Evolutionary conservation across 73 alveolate species (phyloP), one percentile per base, ranked within the genome.

Genomic region (Paramecium tetraurelia): DNA sequence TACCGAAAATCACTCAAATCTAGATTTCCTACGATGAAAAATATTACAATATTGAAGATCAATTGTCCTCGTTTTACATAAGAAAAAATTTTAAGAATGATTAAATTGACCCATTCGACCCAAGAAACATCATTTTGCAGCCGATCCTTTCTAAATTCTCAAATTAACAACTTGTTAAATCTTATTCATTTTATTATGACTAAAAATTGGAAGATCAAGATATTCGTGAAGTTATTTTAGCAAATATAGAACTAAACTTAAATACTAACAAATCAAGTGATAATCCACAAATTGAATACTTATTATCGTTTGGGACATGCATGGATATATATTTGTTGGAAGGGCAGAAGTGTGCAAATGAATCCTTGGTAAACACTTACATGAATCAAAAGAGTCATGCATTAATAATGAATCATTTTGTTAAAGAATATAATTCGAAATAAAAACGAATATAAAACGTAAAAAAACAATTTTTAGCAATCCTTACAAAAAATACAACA

Each of bases 101-200:
- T 12, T 63, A 75, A 75, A 35, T 75, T 35, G 87, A 75, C 46
- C 87, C 87, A 5, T 41, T 75, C 20, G 87, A 75, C 40, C 87
- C 87, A 35, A 2, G 2, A 75, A 75, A 75, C 33, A 29, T 75
- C 18, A 41, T 75, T n/a, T 38, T 75, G n/a, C 8, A 38, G 16
- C 87, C 87, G 12, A 38, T 75, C 16, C 57, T 75, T 38, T 41
- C 33, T 18, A 35, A 21, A 21, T 38, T 41, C 18, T 22, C 20
- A 12, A 75, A 35, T 38, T 35, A 33, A 35, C 21, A 41, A 22
- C 59, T 41, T 75, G 20, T 31, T 0, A 7, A 27, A 12, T 63
- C 84, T 5, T 33, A 63, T 31, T 63, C 84, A 11, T 63, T 63
- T 33, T 12, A 14, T 11, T 63, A 31, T 63, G 24, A 63, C 27